Base-by-base conservation (phyloP, 2,329 filamentous ascomycete species). In the Metarhizium sp. region DNA sequence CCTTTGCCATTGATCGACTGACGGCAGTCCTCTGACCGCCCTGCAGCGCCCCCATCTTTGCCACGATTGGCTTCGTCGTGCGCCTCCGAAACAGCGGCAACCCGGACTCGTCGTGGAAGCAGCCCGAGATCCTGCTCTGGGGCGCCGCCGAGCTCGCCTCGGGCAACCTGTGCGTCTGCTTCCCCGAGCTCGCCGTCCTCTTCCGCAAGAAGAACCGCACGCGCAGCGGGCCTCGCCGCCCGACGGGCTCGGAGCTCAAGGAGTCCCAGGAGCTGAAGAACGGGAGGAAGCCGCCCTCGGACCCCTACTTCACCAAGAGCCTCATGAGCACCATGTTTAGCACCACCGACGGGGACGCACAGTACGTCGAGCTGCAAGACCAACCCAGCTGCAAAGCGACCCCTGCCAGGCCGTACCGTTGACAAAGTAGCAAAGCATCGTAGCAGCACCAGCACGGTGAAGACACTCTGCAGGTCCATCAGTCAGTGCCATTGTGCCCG, bases 311-410 rank as follows among this genome's bases (percentile, higher is more conserved):
- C 16, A 45, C 54, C 25, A 56, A 56, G 50, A 56, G 50, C 34
- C 32, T 52, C 29, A 52, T 52, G 54, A 48, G 50, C 43, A 52
- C 54, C 7, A 88, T 64, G 87, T 48, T 48, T 48, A 48, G 45
- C 45, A 48, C 25, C 45, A 48, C 25, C 4, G 45, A 29, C 20
- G 45, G 45, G 45, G 45, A 48, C 30, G 45, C 45, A 20, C 20
- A 48, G 10, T 48, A 48, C 30, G 10, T 48, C 20, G 45, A 48
- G 25, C 18, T 48, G 25, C 45, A 48, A 16, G 45, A 48, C 6
- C 45, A 30, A 16, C 7, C 42, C 16, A 45, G 18, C 10, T 8
- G 8, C n/a, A 16, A 5, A 20, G 16, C 8, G n/a, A 13, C 42
- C 16, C 42, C 16, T 25, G 38, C 38, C 10, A 40, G 14, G 38